These are phyloP conservation scores for Vanilla planifolia DNA, from an alignment of 106 monocot species.

Conservation along the genomic window DNA sequence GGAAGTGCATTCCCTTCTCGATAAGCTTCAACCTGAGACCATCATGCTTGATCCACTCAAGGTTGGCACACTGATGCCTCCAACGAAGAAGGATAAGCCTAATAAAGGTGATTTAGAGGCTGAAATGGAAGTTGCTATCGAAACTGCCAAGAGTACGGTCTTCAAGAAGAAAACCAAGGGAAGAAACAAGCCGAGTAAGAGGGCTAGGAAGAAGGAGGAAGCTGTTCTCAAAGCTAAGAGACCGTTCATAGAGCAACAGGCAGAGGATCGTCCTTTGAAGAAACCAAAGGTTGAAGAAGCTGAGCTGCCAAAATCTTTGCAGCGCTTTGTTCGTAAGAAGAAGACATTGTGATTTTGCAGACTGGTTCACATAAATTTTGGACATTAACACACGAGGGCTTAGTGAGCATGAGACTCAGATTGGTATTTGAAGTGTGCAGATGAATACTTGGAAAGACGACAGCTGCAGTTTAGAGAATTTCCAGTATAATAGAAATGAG, in stretches of 20 bases:
- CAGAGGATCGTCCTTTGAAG: constrained; percentile 15
- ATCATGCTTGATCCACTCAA: constrained; percentile 85
- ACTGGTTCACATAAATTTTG: too few species aligned
- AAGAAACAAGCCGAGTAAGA: constrained; percentile 86
- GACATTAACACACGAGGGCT: too few species aligned
- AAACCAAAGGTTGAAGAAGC: constrained; percentile 26
- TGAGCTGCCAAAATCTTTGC: constrained; percentile 70
- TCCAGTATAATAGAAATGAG: too few species aligned
- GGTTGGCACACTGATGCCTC: constrained; percentile 59
- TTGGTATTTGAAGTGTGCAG: too few species aligned
- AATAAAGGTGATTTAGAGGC: constrained; percentile 46
- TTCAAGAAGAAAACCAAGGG: constrained; percentile 95
- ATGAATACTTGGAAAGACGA: too few species aligned
- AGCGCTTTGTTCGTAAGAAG: constrained; percentile 55
- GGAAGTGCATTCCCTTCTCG: constrained; percentile 70
- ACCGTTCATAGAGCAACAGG: constrained; percentile 40
- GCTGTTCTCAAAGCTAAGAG: constrained; percentile 68
- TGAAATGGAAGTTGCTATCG: constrained; percentile 54
- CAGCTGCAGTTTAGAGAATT: too few species aligned
- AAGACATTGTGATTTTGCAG: constrained; percentile 11
- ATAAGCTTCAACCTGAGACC: constrained; percentile 89
- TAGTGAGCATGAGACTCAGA: too few species aligned
- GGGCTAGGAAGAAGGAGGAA: constrained; percentile 66
- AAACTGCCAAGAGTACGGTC: constrained; percentile 36
- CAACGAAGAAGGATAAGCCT: constrained; percentile 30